Evolutionary conservation across 1,139 yeast species (phyloP).

Genomic region (Meyerozyma elateridarum): DNA sequence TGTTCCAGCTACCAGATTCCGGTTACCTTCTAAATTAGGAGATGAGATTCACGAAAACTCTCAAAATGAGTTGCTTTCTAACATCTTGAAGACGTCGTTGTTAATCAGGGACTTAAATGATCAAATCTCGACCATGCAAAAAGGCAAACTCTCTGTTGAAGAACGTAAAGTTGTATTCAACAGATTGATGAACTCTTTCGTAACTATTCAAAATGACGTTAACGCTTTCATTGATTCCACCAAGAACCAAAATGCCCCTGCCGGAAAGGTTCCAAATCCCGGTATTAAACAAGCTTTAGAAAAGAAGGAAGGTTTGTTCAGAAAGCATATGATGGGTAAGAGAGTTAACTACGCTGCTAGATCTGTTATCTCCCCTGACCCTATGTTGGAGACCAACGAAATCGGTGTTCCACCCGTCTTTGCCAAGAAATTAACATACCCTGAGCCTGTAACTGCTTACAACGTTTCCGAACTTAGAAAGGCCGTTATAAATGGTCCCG

Average conservation of each 20-base stretch:
- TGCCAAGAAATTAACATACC: conserved; percentile 91
- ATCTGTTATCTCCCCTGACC: conserved; percentile 98
- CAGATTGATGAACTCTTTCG: conserved; percentile 91
- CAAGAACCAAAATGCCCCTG: conserved; percentile 69
- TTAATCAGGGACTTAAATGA: conserved; percentile 86
- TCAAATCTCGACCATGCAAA: conserved; percentile 56
- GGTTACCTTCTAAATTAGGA: conserved; percentile 95
- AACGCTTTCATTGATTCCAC: conserved; percentile 91
- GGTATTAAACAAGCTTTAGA: conserved; percentile 98
- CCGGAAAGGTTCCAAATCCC: conserved; percentile 75
- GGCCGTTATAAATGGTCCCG: conserved; percentile 97
- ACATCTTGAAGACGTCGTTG: conserved; percentile 72
- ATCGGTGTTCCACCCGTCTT: conserved; percentile 99
- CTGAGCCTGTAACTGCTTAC: conserved; percentile 96
- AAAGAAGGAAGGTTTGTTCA: conserved; percentile 96
- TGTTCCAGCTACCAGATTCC: conserved; percentile 95
- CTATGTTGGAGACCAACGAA: conserved; percentile 94
- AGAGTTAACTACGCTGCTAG: conserved; percentile 99
- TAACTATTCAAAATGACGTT: conserved; percentile 90
- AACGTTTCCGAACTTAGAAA: conserved; percentile 87
- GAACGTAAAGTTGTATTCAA: conserved; percentile 77
- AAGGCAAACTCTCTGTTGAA: conserved; percentile 60
- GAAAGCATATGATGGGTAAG: conserved; percentile 99
- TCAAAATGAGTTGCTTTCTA: conserved; percentile 83
- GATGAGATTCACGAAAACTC: conserved; percentile 94